phyloP scores from a whole-genome alignment of 2,329 filamentous ascomycete species.

The Scytalidium sp. region DNA sequence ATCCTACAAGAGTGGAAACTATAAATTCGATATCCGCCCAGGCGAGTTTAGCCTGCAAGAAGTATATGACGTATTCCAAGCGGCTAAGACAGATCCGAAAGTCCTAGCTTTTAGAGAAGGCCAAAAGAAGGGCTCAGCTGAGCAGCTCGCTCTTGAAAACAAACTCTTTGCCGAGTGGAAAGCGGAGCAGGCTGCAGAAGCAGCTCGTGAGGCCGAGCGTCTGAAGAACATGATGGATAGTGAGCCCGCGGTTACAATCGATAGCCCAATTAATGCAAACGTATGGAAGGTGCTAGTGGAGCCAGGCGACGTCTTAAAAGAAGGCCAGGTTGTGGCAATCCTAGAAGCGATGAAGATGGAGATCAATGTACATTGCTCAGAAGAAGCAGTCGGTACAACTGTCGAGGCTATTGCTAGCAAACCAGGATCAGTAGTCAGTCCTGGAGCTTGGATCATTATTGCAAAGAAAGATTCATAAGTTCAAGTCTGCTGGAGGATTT shows the following conservation, averaged over 20 bases:
- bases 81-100: slow-evolving; percentile 13
- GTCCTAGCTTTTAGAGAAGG: slow-evolving; percentile 10
- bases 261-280: slow-evolving; percentile 45
- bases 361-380: slow-evolving; percentile 36
- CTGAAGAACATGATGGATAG: slow-evolving; percentile 16
- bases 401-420: slow-evolving; percentile 38
- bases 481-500: no score
- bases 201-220: slow-evolving; percentile 9
- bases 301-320: slow-evolving; percentile 37
- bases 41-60: slow-evolving; percentile 28
- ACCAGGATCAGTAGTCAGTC: slow-evolving; percentile 34
- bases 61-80: slow-evolving; percentile 21
- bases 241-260: slow-evolving; percentile 29
- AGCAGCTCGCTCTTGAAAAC: slow-evolving; percentile 23
- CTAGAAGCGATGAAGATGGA: slow-evolving; percentile 59
- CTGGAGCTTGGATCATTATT: slow-evolving; percentile 19
- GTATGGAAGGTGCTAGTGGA: slow-evolving; percentile 50
- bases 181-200: slow-evolving; percentile 16
- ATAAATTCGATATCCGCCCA: slow-evolving; percentile 26
- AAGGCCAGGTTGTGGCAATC: slow-evolving; percentile 41
- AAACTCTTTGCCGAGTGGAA: slow-evolving; percentile 29
- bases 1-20: slow-evolving; percentile 29
- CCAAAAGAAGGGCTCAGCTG: slow-evolving; percentile 15
- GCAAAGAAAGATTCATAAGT: slow-evolving; percentile 8
- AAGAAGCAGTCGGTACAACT: slow-evolving; percentile 21